A percentile compares a stretch with the other conserved stretches of the same genome.
Conservation (phyloP, 768 basidiomycete genomes). For the Hypholoma fasciculare region DNA sequence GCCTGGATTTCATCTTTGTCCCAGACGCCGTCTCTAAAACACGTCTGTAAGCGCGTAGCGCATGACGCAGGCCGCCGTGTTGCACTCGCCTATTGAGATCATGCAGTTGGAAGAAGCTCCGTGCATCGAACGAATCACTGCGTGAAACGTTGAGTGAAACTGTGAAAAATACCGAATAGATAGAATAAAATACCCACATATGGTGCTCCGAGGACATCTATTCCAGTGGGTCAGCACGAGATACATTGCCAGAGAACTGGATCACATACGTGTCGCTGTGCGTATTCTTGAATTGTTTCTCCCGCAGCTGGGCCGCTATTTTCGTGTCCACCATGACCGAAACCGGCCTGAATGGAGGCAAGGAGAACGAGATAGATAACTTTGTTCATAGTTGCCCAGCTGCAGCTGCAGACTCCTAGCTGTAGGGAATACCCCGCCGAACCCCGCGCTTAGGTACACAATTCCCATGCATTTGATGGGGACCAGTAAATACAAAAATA, state of each 20-base stretch:
- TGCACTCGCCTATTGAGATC: conserved; percentile 76
- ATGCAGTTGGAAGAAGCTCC: conserved; percentile 94
- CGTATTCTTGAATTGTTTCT: conserved; percentile 81
- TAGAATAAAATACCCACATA: conserved; percentile 46
- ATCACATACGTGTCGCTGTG: conserved; percentile 82
- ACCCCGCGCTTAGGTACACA: too few species aligned
- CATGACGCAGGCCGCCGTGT: neutral
- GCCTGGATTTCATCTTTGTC: conserved; percentile 90
- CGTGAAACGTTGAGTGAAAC: neutral
- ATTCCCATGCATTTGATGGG: too few species aligned
- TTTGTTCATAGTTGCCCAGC: conserved; percentile 43
- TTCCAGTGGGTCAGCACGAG: conserved; percentile 6
- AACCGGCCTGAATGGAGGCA: conserved; percentile 27
- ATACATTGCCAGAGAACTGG: neutral
- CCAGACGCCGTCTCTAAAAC: conserved; percentile 73
- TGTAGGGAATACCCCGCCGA: too few species aligned
- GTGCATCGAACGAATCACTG: conserved; percentile 80
- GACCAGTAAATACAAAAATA: too few species aligned
- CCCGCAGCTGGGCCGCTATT: conserved; percentile 47
- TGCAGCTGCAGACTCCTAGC: too few species aligned
- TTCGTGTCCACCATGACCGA: conserved; percentile 64
- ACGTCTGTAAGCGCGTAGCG: neutral
- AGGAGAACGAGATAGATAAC: conserved; percentile 43
- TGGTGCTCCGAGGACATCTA: conserved; percentile 92
- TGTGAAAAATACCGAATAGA: neutral